Percentiles rank a stretch among this genome's conserved stretches.
Evolutionary conservation across 1,284 basidiomycete species (phyloP).

Genomic region (Inonotus hispidus): DNA sequence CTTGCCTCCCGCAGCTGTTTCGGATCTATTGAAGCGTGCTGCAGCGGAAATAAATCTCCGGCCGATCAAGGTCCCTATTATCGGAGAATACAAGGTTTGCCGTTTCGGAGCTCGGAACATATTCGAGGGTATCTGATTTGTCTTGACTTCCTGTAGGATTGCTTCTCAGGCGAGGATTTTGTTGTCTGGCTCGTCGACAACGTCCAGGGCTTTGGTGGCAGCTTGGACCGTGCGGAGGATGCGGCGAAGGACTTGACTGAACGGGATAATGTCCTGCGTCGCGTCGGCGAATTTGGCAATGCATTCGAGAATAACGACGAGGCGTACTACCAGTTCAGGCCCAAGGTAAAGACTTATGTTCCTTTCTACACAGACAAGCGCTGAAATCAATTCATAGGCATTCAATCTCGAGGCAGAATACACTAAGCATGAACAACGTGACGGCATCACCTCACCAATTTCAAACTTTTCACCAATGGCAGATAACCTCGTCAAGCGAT

Average conservation of each 20-base stretch:
- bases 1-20: slow-evolving; percentile 57
- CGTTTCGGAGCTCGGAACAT: neutral
- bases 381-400: slow-evolving; percentile 39
- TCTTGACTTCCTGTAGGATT: slow-evolving; percentile 35
- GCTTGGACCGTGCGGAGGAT: slow-evolving; percentile 72
- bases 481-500: slow-evolving; percentile 61
- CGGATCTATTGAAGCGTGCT: slow-evolving; percentile 61
- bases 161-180: slow-evolving; percentile 80
- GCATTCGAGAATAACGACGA: slow-evolving; percentile 69
- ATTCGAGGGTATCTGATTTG: neutral
- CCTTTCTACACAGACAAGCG: neutral
- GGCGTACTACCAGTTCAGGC: slow-evolving; percentile 75
- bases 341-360: slow-evolving; percentile 44
- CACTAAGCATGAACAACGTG: slow-evolving; percentile 26
- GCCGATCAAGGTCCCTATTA: slow-evolving; percentile 67
- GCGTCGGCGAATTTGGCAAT: slow-evolving; percentile 79
- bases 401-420: slow-evolving; percentile 54
- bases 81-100: slow-evolving; percentile 71
- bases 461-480: slow-evolving; percentile 40
- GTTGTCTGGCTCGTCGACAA: slow-evolving; percentile 69
- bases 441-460: slow-evolving; percentile 29
- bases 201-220: slow-evolving; percentile 64
- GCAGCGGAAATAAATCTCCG: slow-evolving; percentile 57
- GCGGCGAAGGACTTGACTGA: slow-evolving; percentile 75
- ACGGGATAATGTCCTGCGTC: slow-evolving; percentile 64